A percentile compares a stretch with the other conserved stretches of the same genome.
Evolutionary conservation across 2,329 filamentous ascomycete genomes (phyloP).

Genomic region (Cladophialophora bantiana): DNA sequence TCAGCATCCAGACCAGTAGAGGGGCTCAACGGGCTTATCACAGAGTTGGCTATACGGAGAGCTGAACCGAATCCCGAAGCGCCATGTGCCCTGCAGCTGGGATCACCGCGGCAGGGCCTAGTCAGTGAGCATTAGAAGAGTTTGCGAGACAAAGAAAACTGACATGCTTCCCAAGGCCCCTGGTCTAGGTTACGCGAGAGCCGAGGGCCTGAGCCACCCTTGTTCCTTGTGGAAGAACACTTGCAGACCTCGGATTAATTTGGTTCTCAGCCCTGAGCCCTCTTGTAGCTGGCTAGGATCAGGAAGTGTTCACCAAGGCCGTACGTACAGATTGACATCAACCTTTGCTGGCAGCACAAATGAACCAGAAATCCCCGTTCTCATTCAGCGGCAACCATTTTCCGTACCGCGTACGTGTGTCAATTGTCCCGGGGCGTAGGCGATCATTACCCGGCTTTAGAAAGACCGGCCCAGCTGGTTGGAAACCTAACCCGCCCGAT

Average conservation of each 20-base stretch:
- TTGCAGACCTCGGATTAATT: slow-evolving; percentile 1
- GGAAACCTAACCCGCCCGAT: background rate
- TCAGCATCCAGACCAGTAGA: slow-evolving; percentile 2
- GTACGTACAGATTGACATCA: background rate
- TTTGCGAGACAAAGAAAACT: background rate
- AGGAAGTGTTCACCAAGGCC: background rate
- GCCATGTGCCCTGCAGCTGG: slow-evolving; percentile 6
- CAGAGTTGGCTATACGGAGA: background rate
- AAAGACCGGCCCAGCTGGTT: background rate
- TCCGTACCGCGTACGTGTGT: background rate
- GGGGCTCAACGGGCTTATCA: background rate
- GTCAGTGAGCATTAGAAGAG: background rate
- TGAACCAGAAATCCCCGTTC: background rate
- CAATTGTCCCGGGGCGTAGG: background rate
- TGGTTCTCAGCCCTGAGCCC: background rate
- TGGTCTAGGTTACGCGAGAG: slow-evolving; percentile 5
- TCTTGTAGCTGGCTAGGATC: background rate
- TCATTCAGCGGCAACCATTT: background rate
- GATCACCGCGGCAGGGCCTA: background rate
- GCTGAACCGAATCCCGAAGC: slow-evolving; percentile 14
- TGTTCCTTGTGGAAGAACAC: background rate
- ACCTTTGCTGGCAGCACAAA: background rate
- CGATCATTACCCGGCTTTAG: background rate
- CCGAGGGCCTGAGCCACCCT: background rate
- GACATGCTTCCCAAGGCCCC: background rate